Conservation (phyloP, 345 rosid species). For the Brassica napus region DNA sequence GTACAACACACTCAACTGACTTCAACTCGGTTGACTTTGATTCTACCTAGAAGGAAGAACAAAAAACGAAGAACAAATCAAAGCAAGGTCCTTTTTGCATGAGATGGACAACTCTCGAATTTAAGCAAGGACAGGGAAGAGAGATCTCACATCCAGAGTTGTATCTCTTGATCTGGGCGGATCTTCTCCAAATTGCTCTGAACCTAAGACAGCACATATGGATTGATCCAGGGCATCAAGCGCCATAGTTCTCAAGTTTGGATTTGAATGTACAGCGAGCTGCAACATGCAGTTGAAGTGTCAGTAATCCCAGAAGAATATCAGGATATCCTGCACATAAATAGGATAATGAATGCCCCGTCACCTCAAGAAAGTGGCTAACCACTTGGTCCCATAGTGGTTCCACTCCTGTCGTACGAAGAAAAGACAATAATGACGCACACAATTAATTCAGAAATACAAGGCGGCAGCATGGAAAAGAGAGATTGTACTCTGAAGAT, state of each 20-base stretch:
- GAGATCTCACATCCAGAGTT: conserved; percentile 61
- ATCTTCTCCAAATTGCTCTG: conserved; percentile 70
- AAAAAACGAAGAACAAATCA: conserved; percentile 24
- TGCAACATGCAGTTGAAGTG: conserved; percentile 49
- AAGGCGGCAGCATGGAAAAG: conserved; percentile 15
- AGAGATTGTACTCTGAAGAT: conserved; percentile 6
- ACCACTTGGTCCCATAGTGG: conserved; percentile 95
- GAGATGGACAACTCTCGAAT: conserved; percentile 16
- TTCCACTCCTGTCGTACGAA: conserved; percentile 64
- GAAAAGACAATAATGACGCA: conserved; percentile 12
- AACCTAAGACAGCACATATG: conserved; percentile 87
- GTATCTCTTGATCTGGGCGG: conserved; percentile 45
- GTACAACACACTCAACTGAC: conserved; percentile 77
- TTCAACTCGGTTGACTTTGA: conserved; percentile 50
- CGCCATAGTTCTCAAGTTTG: conserved; percentile 76
- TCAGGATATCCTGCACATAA: conserved; percentile 25
- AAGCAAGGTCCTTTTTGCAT: conserved; percentile 16
- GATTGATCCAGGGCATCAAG: conserved; percentile 95
- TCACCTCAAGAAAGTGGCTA: conserved; percentile 92
- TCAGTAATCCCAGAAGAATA: conserved; percentile 38
- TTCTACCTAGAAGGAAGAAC: conserved; percentile 51
- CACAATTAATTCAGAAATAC: conserved; percentile 8
- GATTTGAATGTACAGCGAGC: conserved; percentile 90
- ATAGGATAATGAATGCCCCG: conserved; percentile 23
- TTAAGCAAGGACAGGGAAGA: conserved; percentile 24